Conservation (phyloP, 2,329 filamentous ascomycete species). For the Diaporthe caulivora region DNA sequence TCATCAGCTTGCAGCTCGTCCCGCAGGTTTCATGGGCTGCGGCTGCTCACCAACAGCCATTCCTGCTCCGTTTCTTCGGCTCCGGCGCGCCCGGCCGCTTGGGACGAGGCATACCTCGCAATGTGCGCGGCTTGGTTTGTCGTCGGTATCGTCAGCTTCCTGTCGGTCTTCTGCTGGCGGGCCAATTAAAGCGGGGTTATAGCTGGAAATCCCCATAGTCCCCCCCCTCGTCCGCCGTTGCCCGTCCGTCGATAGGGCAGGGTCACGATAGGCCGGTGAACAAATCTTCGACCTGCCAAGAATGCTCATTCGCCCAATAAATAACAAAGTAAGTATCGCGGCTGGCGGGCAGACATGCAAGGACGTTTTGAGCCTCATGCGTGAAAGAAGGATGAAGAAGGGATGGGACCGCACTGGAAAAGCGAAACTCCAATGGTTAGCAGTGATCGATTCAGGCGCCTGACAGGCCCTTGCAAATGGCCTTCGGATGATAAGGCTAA, state of each 20-base stretch:
- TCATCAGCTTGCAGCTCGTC: constrained; percentile 19
- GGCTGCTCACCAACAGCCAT: constrained; percentile 72
- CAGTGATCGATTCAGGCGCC: constrained; percentile 31
- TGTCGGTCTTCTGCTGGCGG: constrained; percentile 34
- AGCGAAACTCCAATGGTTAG: constrained; percentile 16
- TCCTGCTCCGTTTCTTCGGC: constrained; percentile 75
- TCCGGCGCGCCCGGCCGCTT: constrained; percentile 73
- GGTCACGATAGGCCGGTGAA: constrained; percentile 4
- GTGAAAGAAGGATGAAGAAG: constrained; percentile 19
- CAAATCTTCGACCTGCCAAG: neutral
- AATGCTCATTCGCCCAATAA: constrained; percentile 2
- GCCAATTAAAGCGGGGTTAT: constrained; percentile 38
- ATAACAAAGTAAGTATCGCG: neutral
- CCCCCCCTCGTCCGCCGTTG: constrained; percentile 29
- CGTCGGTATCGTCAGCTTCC: constrained; percentile 32
- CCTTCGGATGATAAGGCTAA: constrained; percentile 32
- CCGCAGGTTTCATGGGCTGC: neutral
- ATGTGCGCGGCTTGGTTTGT: constrained; percentile 4
- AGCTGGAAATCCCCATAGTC: constrained; percentile 39
- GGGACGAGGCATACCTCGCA: constrained; percentile 70
- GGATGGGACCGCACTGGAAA: constrained; percentile 11
- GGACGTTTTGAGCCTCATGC: constrained; percentile 11
- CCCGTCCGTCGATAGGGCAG: constrained; percentile 16
- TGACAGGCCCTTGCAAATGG: constrained; percentile 24
- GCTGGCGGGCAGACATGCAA: constrained; percentile 15